Evolutionary conservation across 352 stramenopile genomes (phyloP).

Genomic region (Pythium scleroteichum): DNA sequence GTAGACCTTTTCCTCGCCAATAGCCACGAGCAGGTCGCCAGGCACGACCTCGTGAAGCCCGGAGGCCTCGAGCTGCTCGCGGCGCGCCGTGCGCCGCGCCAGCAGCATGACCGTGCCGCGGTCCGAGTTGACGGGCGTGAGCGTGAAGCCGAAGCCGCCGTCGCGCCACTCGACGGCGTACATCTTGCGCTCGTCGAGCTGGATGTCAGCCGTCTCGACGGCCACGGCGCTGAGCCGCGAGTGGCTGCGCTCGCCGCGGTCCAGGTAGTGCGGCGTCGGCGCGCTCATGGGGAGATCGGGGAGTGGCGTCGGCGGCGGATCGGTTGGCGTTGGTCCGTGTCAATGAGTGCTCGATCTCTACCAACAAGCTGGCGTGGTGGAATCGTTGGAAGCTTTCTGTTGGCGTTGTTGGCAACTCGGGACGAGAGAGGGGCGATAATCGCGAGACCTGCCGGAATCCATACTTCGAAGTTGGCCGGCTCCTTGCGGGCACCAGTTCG

Average conservation of each 20-base stretch:
- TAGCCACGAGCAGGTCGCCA: constrained; percentile 73
- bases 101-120: constrained; percentile 63
- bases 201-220: constrained; percentile 32
- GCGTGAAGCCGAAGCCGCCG: constrained; percentile 64
- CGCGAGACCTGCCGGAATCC: constrained; percentile 2
- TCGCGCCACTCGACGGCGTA: constrained; percentile 75
- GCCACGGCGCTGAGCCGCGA: constrained; percentile 16
- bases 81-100: constrained; percentile 45
- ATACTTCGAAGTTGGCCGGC: constrained; percentile 4
- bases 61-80: constrained; percentile 32
- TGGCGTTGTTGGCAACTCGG: background rate
- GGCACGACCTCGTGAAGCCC: constrained; percentile 73
- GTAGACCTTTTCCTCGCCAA: constrained; percentile 79
- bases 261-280: constrained; percentile 9
- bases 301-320: background rate
- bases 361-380: constrained; percentile 15
- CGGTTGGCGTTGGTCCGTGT: background rate
- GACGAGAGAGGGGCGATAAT: background rate
- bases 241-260: constrained; percentile 8
- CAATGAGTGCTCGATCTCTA: constrained; percentile 7
- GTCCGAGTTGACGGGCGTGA: constrained; percentile 72
- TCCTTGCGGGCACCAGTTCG: constrained; percentile 8
- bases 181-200: constrained; percentile 75
- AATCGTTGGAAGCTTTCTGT: constrained; percentile 11
- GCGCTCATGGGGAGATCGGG: background rate